These are phyloP conservation scores for Dendrobium huoshanense DNA, from an alignment of 106 monocot species.

Conservation along the genomic window DNA sequence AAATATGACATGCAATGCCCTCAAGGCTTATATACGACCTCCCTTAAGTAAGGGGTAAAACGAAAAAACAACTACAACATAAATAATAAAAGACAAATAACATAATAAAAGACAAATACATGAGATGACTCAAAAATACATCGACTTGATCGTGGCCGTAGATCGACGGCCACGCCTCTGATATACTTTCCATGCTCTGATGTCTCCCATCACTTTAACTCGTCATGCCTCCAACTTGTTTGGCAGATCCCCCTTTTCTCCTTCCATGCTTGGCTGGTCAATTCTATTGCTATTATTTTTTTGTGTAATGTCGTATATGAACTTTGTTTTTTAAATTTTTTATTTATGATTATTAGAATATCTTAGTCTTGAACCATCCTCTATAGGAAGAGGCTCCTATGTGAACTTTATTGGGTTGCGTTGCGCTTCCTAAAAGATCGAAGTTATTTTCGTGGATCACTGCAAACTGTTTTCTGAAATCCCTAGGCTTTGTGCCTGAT, in stretches of 20 bases:
- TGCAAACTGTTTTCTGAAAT: neutral
- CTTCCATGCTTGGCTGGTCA: neutral
- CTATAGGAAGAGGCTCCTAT: neutral
- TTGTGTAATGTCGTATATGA: neutral
- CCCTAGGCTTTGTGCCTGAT: neutral
- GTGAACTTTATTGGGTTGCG: neutral
- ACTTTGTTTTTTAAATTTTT: neutral
- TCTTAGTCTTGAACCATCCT: neutral
- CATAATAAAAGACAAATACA: no score
- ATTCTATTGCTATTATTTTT: neutral
- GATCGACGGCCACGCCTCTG: no score
- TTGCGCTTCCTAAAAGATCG: neutral
- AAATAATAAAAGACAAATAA: no score
- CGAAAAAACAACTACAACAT: no score
- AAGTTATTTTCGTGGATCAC: neutral
- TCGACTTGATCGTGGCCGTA: no score
- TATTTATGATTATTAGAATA: neutral
- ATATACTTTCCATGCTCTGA: no score
- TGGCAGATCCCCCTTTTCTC: neutral
- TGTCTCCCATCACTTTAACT: neutral
- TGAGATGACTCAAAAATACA: no score
- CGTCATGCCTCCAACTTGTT: neutral
- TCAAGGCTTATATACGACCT: no score
- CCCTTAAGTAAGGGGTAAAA: no score
- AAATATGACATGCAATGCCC: no score